Percentiles rank a stretch among this genome's conserved stretches.
These are phyloP conservation scores for Fusarium sp. DNA, from an alignment of 2,329 filamentous ascomycete genomes.

Conservation along the genomic window DNA sequence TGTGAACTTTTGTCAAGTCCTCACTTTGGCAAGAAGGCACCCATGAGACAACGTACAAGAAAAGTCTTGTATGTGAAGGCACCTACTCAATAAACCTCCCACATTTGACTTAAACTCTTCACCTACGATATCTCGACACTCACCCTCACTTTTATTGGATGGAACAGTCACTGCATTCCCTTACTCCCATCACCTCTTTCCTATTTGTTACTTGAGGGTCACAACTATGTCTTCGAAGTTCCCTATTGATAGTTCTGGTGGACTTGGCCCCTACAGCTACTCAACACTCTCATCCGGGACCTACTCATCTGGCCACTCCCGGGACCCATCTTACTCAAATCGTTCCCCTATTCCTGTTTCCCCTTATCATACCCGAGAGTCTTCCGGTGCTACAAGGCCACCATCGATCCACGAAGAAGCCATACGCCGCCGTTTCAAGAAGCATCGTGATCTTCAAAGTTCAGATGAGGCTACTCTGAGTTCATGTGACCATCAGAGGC, in stretches of 20 bases:
- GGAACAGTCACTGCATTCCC: neutral
- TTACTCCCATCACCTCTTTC: neutral
- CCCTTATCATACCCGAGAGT: constrained; percentile 23
- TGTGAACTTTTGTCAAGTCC: neutral
- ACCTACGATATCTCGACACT: neutral
- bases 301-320: constrained; percentile 8
- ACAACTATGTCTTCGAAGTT: neutral
- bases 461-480: constrained; percentile 1
- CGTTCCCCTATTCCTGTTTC: neutral
- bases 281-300: neutral
- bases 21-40: neutral
- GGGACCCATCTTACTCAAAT: constrained; percentile 1
- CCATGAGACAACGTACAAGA: too few relatives aligned
- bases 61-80: neutral
- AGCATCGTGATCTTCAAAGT: neutral
- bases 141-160: neutral
- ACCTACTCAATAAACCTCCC: neutral
- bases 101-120: neutral
- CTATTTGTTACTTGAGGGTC: neutral
- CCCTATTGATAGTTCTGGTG: neutral
- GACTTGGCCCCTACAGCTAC: neutral
- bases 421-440: neutral
- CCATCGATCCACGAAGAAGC: constrained; percentile 27
- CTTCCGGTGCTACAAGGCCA: constrained; percentile 21
- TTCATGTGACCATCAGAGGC: constrained; percentile 11